Base-by-base conservation (phyloP, 2,329 filamentous ascomycete genomes). In the Herpomyces periplanetae region DNA sequence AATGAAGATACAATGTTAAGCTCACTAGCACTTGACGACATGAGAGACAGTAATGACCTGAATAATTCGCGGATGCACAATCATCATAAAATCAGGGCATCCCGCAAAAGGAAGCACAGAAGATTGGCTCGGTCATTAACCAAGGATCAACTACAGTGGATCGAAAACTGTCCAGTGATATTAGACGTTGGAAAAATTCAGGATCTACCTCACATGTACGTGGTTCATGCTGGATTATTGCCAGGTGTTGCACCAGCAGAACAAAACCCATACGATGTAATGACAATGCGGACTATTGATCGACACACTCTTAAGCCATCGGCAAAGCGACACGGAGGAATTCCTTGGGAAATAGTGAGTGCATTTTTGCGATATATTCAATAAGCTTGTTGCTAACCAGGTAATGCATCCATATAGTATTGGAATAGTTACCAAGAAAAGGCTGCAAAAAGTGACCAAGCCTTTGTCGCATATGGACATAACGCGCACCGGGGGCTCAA, bases 1-100 rank as follows among this genome's bases (percentile, higher is more conserved):
- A 66, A 87, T 39, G 80, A 96, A 34, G 73, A 91, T 34, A 51
- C 58, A 10, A 47, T 88, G 9, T 47, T 91, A n/a, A n/a, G n/a
- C n/a, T n/a, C n/a, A n/a, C 47, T 61, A 5, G 49, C 57, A 1
- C 51, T 57, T 24, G 42, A 44, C 11, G 36, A 45, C 16, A 28
- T 32, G 5, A 21, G 25, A n/a, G 23, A 21, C 15, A 29, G 30
- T 22, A 31, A 22, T 21, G 27, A 7, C 17, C 23, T 3, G n/a
- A 21, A n/a, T n/a, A n/a, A n/a, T n/a, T n/a, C n/a, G n/a, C 34
- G 6, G 28, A 34, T 12, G 30, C 35, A 13, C 28, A 34, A 8
- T 27, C 30, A 21, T 27, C 32, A 22, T 30, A 31, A 3, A 29
- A 36, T 18, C 27, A 15, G 8, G 10, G 16, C 3, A 23, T 18